Percentiles rank a stretch among this genome's conserved stretches.
phyloP scores from a whole-genome alignment of 495 filamentous ascomycete species.

The Xylaria castorea region DNA sequence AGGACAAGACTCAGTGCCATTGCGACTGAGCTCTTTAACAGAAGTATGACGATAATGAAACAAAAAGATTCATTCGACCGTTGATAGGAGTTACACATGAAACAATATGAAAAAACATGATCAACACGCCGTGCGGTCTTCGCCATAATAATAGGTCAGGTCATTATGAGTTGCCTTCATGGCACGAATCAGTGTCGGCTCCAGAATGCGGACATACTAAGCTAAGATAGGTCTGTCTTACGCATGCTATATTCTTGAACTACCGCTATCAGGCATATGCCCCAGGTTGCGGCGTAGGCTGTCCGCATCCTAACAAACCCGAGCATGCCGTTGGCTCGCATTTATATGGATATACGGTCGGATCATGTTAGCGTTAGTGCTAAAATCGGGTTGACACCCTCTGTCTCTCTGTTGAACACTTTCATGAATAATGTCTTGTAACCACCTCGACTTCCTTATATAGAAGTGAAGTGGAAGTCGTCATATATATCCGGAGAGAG shows the following conservation, averaged over 20 bases:
- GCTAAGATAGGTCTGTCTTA: background rate
- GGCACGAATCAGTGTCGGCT: background rate
- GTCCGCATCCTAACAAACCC: background rate
- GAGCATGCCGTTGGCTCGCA: background rate
- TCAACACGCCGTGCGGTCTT: background rate
- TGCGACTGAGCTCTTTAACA: background rate
- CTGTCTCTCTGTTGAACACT: background rate
- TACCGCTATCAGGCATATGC: background rate
- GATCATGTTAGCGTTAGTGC: slow-evolving; percentile 7
- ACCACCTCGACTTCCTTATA: background rate
- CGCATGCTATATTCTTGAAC: background rate
- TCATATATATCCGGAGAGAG: background rate
- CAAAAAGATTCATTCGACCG: background rate
- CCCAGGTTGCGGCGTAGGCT: background rate
- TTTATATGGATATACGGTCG: background rate
- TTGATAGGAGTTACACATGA: background rate
- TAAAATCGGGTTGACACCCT: background rate
- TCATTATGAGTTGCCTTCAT: background rate
- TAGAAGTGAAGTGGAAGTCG: background rate
- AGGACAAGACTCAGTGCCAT: slow-evolving; percentile 39
- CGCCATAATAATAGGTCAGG: background rate
- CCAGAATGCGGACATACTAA: background rate
- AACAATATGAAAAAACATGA: background rate
- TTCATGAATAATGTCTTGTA: background rate
- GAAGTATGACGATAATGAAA: background rate